Percentiles rank a stretch among this genome's conserved stretches.
These are phyloP conservation scores for Auricularia sp. DNA, from an alignment of 768 basidiomycete species.

Conservation along the genomic window DNA sequence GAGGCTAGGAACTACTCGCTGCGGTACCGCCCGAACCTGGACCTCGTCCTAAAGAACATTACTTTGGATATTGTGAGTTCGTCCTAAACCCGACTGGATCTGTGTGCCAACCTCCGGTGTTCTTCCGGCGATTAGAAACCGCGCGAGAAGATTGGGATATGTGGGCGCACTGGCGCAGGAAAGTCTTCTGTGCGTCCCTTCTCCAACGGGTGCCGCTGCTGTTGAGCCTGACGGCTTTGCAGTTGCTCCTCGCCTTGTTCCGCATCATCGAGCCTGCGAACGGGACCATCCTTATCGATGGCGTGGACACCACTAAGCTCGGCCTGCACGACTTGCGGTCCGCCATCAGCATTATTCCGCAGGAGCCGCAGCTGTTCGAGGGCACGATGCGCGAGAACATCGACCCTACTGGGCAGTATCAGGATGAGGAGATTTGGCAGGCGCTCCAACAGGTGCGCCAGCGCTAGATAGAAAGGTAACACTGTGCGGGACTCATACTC, in stretches of 20 bases:
- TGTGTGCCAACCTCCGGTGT: neutral
- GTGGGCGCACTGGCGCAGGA: conserved; percentile 68
- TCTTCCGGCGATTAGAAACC: conserved; percentile 38
- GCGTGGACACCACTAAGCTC: conserved; percentile 64
- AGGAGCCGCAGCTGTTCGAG: conserved; percentile 38
- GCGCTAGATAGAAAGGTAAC: conserved; percentile 14
- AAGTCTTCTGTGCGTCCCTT: conserved; percentile 58
- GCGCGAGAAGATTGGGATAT: conserved; percentile 83
- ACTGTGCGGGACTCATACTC: neutral
- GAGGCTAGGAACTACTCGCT: conserved; percentile 54
- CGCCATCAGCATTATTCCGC: conserved; percentile 73
- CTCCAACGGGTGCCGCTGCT: neutral
- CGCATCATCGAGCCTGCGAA: conserved; percentile 62
- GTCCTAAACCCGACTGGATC: conserved; percentile 8
- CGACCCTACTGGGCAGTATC: conserved; percentile 67
- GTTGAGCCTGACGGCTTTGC: neutral
- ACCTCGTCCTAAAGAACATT: conserved; percentile 69
- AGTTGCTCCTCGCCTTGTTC: conserved; percentile 64
- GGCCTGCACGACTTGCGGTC: conserved; percentile 71
- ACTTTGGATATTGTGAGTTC: conserved; percentile 50
- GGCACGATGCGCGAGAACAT: conserved; percentile 79
- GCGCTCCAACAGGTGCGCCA: conserved; percentile 55
- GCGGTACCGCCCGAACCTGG: conserved; percentile 70
- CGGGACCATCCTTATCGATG: conserved; percentile 65
- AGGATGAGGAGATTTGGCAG: conserved; percentile 79